Percentiles rank a stretch among this genome's conserved stretches.
These are phyloP conservation scores for Naganishia antarctica DNA, from an alignment of 768 basidiomycete species.

Conservation along the genomic window DNA sequence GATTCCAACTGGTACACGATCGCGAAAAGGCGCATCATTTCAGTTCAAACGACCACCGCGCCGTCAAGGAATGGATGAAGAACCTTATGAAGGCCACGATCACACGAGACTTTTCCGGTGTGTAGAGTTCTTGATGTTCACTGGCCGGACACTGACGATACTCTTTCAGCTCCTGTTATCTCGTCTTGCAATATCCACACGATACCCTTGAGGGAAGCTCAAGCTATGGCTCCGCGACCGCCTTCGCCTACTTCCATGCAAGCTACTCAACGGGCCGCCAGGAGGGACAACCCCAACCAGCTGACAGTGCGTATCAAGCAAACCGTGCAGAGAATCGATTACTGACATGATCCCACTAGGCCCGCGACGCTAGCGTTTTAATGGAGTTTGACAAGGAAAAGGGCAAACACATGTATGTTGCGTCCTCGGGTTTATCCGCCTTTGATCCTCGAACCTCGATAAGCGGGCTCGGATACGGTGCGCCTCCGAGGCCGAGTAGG, in stretches of 20 bases:
- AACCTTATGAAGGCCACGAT: constrained; percentile 99
- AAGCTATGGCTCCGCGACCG: constrained; percentile 92
- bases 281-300: constrained; percentile 77
- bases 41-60: constrained; percentile 77
- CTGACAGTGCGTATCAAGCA: constrained; percentile 50
- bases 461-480: constrained; percentile 33
- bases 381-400: constrained; percentile 54
- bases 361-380: constrained; percentile 66
- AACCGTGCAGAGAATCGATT: too few species aligned
- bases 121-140: constrained; percentile 41
- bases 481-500: constrained; percentile 38
- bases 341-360: constrained; percentile 30
- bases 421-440: constrained; percentile 41
- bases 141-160: constrained; percentile 6
- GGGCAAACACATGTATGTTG: constrained; percentile 44
- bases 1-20: constrained; percentile 89
- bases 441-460: constrained; percentile 51
- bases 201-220: constrained; percentile 87
- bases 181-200: constrained; percentile 96
- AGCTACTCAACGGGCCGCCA: constrained; percentile 78
- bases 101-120: constrained; percentile 83
- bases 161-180: constrained; percentile 67
- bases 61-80: constrained; percentile 98
- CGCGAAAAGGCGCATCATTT: constrained; percentile 82
- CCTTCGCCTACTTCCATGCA: constrained; percentile 83